Base-by-base conservation (phyloP, 805 yeast genomes). In the Zygoascus flipseniorum region DNA sequence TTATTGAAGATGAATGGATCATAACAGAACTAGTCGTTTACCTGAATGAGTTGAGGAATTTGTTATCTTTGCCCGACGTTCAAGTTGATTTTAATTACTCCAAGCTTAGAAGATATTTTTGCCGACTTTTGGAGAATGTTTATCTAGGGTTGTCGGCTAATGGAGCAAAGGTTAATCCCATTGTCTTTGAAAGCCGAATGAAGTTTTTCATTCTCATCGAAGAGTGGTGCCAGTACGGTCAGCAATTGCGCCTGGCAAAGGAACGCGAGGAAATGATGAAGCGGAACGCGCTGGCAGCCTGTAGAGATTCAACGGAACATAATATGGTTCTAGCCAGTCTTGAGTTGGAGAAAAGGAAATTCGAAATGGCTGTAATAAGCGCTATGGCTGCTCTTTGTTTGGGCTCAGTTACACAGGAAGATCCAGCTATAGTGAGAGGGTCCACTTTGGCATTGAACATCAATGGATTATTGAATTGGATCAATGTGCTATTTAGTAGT, bases 161-260 rank as follows among this genome's bases (percentile, higher is more conserved):
- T 39, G 68, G 65, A n/a, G 68, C 69, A 16, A 72, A 77, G 1
- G 51, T 61, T 2, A 71, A 74, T 42, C 83, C 90, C 80, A 72
- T 90, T n/a, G 92, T 95, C 1, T 89, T 90, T 66, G 89, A 84
- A 58, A 92, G 89, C 1, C 74, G 97, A 51, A 81, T 86, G 31
- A 85, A 87, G 1, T 86, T 95, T 56, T 90, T 89, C 70, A 80
- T 82, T 47, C 85, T 80, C 62, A 72, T 93, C 53, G 90, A 86
- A 59, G 95, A 88, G 65, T 93, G 99, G 99, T 89, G 97, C 66
- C 96, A 95, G 0, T 81, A 80, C 67, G 97, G 98, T 2, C 83
- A 80, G 51, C 73, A 81, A 23, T 76, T 80, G 8, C 64, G 73
- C 1, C 63, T 82, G 1, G 79, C 89, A 2, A 81, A 80, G 31